Conservation (phyloP, 2,329 filamentous ascomycete species). For the Chaetomium globosum region DNA sequence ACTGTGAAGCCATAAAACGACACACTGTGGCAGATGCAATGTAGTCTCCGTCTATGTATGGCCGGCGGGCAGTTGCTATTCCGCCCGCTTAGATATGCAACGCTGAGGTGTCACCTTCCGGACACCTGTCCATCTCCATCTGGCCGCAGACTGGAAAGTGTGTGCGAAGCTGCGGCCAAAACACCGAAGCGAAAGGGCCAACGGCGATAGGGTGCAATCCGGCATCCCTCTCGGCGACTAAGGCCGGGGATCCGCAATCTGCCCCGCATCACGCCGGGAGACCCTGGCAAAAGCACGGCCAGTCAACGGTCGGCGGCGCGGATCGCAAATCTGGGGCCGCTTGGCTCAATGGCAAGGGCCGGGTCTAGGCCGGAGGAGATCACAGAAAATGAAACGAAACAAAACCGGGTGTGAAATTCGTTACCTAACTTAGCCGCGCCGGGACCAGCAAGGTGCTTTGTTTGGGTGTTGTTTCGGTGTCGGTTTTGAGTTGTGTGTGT, state of each 20-base stretch:
- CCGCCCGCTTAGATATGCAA: neutral
- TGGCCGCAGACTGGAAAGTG: neutral
- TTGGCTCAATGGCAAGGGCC: neutral
- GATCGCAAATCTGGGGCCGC: conserved; percentile 25
- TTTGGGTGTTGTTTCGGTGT: neutral
- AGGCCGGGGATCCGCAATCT: conserved; percentile 12
- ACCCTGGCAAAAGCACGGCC: conserved; percentile 16
- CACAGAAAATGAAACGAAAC: conserved; percentile 5
- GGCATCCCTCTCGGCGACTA: conserved; percentile 5
- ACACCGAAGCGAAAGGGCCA: neutral
- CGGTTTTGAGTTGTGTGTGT: neutral
- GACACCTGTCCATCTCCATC: neutral
- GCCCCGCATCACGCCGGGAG: conserved; percentile 11
- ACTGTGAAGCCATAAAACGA: neutral
- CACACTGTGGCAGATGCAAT: neutral
- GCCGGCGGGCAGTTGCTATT: neutral
- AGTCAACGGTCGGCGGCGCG: conserved; percentile 20
- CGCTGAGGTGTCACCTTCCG: neutral
- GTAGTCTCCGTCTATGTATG: neutral
- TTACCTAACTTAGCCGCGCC: conserved; percentile 18
- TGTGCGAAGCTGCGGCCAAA: neutral
- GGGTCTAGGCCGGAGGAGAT: neutral
- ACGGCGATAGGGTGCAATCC: neutral
- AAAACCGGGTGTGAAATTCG: conserved; percentile 5
- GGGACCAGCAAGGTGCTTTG: conserved; percentile 1